phyloP scores from a whole-genome alignment of 768 basidiomycete species.

The Leccinum olivaceopallidum region DNA sequence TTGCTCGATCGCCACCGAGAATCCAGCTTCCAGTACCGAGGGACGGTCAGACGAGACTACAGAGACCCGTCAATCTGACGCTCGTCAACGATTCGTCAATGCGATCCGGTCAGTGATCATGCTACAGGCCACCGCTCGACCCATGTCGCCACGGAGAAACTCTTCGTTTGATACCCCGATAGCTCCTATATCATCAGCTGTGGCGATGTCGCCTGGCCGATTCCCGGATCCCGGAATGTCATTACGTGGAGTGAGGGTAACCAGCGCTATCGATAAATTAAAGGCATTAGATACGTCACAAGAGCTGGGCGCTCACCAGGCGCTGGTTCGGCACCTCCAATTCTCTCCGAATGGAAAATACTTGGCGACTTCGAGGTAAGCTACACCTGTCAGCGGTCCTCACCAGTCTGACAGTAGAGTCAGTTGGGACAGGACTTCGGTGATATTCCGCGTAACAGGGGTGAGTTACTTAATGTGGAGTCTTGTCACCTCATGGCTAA shows the following conservation, averaged over 20 bases:
- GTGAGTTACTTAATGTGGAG: slow-evolving; percentile 32
- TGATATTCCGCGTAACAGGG: slow-evolving; percentile 49
- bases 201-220: slow-evolving; percentile 32
- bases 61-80: slow-evolving; percentile 27
- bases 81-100: slow-evolving; percentile 39
- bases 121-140: slow-evolving; percentile 36
- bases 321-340: slow-evolving; percentile 50
- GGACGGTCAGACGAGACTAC: slow-evolving; percentile 30
- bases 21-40: slow-evolving; percentile 28
- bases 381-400: slow-evolving; percentile 1
- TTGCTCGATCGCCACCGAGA: slow-evolving; percentile 28
- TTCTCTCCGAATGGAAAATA: slow-evolving; percentile 57
- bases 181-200: slow-evolving; percentile 19
- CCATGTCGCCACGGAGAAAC: slow-evolving; percentile 33
- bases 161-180: slow-evolving; percentile 32
- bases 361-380: slow-evolving; percentile 53
- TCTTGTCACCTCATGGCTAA: slow-evolving; percentile 18
- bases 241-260: slow-evolving; percentile 42
- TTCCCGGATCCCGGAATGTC: slow-evolving; percentile 35
- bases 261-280: slow-evolving; percentile 42
- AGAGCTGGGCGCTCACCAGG: slow-evolving; percentile 45
- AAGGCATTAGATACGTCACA: slow-evolving; percentile 41
- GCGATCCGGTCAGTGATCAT: slow-evolving; percentile 50
- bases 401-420: slow-evolving; percentile 11
- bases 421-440: slow-evolving; percentile 53